Evolutionary conservation across 2,329 filamentous ascomycete genomes (phyloP), one percentile per base, ranked within the genome.

Genomic region (Chaetomium strumarium): DNA sequence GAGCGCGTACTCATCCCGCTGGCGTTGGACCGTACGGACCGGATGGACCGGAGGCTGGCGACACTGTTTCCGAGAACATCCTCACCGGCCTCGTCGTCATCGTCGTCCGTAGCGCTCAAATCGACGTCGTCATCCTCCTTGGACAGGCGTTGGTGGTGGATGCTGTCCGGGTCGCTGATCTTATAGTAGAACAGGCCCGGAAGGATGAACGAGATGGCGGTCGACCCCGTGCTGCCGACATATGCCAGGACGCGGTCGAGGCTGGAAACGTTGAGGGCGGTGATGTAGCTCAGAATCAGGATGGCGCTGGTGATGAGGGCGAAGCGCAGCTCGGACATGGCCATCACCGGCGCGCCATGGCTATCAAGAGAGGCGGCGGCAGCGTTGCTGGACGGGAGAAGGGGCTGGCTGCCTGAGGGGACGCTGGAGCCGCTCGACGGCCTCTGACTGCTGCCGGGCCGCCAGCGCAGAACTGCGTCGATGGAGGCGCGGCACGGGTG

Each of bases 101-200:
- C 66, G 5, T 72, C 74, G 56, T 81, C 72, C 0, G 79, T 74
- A 36, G 80, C 80, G 1, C 75, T 75, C 16, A 55, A 46, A 38
- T 46, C 49, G 51, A 49, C 59, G 58, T 92, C 88, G 62, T 97
- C 93, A 60, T 96, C 90, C 64, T 93, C 90, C 68, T 97, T 97
- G 57, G 90, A 75, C 10, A 97, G 75, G 13, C 86, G 82, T 67
- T 96, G 92, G 62, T 96, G 90, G 57, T 92, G 83, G 29, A 85
- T 79, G 41, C 88, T 92, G 51, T 96, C 86, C 0, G 93, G 93
- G 20, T 89, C 84, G 12, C 90, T 95, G 55, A 99, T 97, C 71
- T 97, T 97, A 73, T 97, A 99, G 70, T 97, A 99, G 69, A 99
- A 99, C 4, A 99, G 72, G 0, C 93, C 93, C 0, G 93, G 93